Conservation (phyloP, 441 rosid species). For the Pelargonium myrrhifolium region DNA sequence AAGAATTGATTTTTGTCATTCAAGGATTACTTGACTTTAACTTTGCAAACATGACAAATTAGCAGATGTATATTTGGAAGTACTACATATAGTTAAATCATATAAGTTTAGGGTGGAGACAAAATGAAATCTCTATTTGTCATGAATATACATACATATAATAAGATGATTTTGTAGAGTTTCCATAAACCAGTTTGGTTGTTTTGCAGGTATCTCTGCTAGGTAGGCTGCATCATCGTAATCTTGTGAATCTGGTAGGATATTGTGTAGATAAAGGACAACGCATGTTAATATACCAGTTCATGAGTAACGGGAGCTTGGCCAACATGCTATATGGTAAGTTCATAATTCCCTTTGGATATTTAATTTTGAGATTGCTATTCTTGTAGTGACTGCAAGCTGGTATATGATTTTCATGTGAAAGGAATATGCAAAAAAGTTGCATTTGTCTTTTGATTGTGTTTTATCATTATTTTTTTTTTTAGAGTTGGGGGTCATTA, state of each 20-base stretch:
- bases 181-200: conserved; percentile 11
- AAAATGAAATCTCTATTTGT: background rate
- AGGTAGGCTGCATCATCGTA: conserved; percentile 89
- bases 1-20: background rate
- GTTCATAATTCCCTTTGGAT: conserved; percentile 23
- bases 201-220: conserved; percentile 58
- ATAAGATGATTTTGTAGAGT: background rate
- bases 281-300: conserved; percentile 75
- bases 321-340: conserved; percentile 70
- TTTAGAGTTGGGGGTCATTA: background rate
- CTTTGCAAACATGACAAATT: background rate
- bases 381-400: background rate
- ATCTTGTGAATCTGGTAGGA: conserved; percentile 89
- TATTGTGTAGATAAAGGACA: conserved; percentile 82
- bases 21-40: background rate
- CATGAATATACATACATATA: background rate
- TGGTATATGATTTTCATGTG: conserved; percentile 3
- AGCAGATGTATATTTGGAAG: background rate
- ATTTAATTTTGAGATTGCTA: conserved; percentile 5
- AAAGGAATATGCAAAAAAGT: background rate
- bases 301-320: conserved; percentile 94
- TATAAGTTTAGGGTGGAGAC: background rate
- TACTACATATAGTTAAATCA: background rate
- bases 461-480: too few species aligned
- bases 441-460: too few species aligned